A percentile compares a stretch with the other conserved stretches of the same genome.
These are phyloP conservation scores for Ramaria sp. DNA, from an alignment of 768 basidiomycete genomes.

Conservation along the genomic window DNA sequence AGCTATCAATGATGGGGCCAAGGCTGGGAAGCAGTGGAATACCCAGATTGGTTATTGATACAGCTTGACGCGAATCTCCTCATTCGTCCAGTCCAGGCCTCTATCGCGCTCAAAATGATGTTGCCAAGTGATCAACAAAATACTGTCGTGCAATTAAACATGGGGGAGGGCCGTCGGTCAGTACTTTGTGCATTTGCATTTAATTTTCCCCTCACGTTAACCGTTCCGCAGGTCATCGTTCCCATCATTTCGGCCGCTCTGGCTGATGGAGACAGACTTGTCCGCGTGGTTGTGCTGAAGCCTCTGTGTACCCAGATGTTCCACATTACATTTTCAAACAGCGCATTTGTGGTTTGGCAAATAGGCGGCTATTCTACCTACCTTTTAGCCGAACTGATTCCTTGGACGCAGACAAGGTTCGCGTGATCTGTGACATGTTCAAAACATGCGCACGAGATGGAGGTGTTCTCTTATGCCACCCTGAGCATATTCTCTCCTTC, in stretches of 20 bases:
- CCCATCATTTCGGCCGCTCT: constrained; percentile 31
- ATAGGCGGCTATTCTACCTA: constrained; percentile 37
- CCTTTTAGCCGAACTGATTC: constrained; percentile 36
- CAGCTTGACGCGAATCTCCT: constrained; percentile 35
- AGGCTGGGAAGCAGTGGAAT: constrained; percentile 9
- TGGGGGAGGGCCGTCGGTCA: constrained; percentile 46
- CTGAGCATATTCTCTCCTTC: constrained; percentile 44
- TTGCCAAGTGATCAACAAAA: constrained; percentile 26
- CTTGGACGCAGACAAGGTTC: constrained; percentile 9
- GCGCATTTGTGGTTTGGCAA: constrained; percentile 32
- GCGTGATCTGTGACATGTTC: constrained; percentile 23
- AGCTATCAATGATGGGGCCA: constrained; percentile 17
- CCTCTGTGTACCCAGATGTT: constrained; percentile 39
- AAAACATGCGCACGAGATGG: constrained; percentile 26
- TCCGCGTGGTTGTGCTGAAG: constrained; percentile 40
- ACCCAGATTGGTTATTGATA: constrained; percentile 35
- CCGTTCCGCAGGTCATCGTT: constrained; percentile 23
- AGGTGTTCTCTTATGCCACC: constrained; percentile 40
- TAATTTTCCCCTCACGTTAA: background rate
- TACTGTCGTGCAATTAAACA: constrained; percentile 39
- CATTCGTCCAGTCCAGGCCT: constrained; percentile 31
- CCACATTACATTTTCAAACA: constrained; percentile 31
- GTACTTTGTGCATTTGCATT: background rate
- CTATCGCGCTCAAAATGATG: constrained; percentile 38
- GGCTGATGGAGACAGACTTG: constrained; percentile 32